Conservation (phyloP, 495 filamentous ascomycete species). For the Hypoxylon rickii region DNA sequence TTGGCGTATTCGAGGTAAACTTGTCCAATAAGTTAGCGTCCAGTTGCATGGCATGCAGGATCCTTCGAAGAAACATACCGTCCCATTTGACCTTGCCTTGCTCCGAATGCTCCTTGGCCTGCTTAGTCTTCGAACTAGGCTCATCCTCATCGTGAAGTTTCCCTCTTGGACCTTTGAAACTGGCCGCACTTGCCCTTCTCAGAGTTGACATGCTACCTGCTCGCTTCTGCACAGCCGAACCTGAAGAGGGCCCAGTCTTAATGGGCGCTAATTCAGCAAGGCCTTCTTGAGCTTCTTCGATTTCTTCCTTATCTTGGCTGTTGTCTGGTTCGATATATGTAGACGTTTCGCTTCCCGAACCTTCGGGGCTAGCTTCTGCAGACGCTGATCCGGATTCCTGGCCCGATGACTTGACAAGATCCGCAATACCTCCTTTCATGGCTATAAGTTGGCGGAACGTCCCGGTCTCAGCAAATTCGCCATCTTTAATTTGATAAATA, state of each 20-base stretch:
- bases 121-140: conserved; percentile 70
- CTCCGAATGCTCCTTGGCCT: conserved; percentile 83
- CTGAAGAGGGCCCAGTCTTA: conserved; percentile 51
- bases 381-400: conserved; percentile 48
- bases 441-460: conserved; percentile 89
- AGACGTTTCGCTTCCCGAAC: conserved; percentile 62
- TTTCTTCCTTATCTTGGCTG: conserved; percentile 58
- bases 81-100: conserved; percentile 98
- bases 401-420: conserved; percentile 78
- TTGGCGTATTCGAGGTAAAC: conserved; percentile 91
- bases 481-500: conserved; percentile 81
- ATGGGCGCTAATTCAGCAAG: conserved; percentile 74
- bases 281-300: conserved; percentile 73
- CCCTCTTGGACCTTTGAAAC: conserved; percentile 82
- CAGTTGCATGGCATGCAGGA: not conserved
- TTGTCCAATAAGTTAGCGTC: conserved; percentile 32
- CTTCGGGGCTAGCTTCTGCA: conserved; percentile 39
- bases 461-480: conserved; percentile 82
- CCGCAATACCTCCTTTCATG: conserved; percentile 88
- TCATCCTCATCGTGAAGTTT: conserved; percentile 85
- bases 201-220: conserved; percentile 75
- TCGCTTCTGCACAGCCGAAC: conserved; percentile 46
- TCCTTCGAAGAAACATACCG: conserved; percentile 39
- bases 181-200: conserved; percentile 87
- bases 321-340: conserved; percentile 61